Base-by-base conservation (phyloP, 2,329 filamentous ascomycete species). In the Botrytis sinoallii region DNA sequence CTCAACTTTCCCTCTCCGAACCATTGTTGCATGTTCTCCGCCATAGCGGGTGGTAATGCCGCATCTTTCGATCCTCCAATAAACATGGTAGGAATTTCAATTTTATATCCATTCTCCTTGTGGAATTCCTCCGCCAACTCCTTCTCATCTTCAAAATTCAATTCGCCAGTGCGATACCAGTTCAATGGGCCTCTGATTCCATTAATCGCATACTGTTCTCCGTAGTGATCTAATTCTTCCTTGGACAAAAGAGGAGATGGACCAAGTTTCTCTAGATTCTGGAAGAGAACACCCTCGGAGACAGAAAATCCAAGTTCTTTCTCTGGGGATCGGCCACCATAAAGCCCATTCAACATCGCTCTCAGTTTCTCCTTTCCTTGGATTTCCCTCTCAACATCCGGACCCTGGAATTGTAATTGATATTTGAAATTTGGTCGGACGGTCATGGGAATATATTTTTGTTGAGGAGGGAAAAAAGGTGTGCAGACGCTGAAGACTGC, bases 401-500 rank as follows among this genome's bases (percentile, higher is more conserved):
- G 89, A 32, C 90, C 90, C 1, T 86, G 88, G 70, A 98, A 88
- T 77, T 97, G 93, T 64, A 96, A 81, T 85, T 98, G 95, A 83
- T 99, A 99, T 22, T 84, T 86, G 80, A 97, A 95, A 79, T 92
- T 92, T 61, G 91, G 90, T 59, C 93, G 78, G 32, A 81, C 79
- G 77, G 81, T 84, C 61, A 91, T 84, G 1, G 89, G 84, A 25
- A 88, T 76, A 79, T 85, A 93, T 35, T 81, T 82, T 71, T 81
- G 84, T 74, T 79, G 77, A 0, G 92, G 91, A 4, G 88, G 82
- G 5, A 79, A 79, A 81, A 91, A 97, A 0, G 95, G 93, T 42
- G 93, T 95, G 84, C 93, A 96, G 75, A 97, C 85, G 77, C 88
- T 89, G 84, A 97, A 95, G 75, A 97, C 85, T 78, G 90, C 91